Conservation (phyloP, 2,329 filamentous ascomycete genomes). For the Elsinoe perseae region DNA sequence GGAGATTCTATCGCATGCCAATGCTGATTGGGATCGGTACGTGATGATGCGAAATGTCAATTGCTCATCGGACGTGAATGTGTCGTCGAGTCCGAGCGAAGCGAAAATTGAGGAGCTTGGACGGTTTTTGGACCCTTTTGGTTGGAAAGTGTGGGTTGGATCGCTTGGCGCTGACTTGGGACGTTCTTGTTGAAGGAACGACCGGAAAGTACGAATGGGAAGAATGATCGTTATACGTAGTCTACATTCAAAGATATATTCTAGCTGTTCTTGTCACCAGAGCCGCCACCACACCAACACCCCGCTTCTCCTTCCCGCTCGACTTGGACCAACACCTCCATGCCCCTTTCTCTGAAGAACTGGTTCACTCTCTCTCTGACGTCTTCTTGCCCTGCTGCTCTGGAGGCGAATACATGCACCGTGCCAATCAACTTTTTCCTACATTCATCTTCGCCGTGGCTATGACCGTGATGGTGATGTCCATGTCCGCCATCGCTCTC, state of each 20-base stretch:
- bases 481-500: slow-evolving; percentile 32
- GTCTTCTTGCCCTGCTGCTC: slow-evolving; percentile 68
- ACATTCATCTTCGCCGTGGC: slow-evolving; percentile 21
- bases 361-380: slow-evolving; percentile 68
- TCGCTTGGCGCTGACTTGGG: neutral
- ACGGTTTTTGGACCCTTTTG: slow-evolving; percentile 13
- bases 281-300: slow-evolving; percentile 54
- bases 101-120: slow-evolving; percentile 9
- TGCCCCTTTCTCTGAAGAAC: slow-evolving; percentile 61
- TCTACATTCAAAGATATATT: neutral
- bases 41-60: neutral
- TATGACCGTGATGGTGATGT: slow-evolving; percentile 24
- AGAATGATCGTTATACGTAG: neutral
- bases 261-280: slow-evolving; percentile 11
- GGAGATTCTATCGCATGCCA: neutral
- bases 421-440: slow-evolving; percentile 61
- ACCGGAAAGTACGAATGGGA: neutral
- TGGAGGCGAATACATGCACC: slow-evolving; percentile 74
- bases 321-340: slow-evolving; percentile 81
- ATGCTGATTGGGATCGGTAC: neutral
- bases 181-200: neutral
- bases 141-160: neutral
- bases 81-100: neutral
- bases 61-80: neutral
- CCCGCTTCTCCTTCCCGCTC: slow-evolving; percentile 70